A percentile compares a stretch with the other conserved stretches of the same genome.
phyloP scores from a whole-genome alignment of 352 stramenopile species.

The Hyaloperonospora arabidopsidis region DNA sequence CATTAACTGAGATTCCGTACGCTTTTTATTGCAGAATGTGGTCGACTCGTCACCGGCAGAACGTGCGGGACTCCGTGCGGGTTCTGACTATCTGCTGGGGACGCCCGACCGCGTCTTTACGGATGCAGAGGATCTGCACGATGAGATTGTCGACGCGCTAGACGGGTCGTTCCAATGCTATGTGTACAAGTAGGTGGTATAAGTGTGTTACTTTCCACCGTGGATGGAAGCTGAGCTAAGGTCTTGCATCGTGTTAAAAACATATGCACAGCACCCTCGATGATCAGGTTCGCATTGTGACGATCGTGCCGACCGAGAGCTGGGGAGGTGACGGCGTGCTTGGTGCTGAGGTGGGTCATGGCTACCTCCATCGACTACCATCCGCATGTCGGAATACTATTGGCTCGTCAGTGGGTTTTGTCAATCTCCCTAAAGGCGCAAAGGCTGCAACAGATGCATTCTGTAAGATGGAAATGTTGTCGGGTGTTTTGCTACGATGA shows the following conservation, averaged over 20 bases:
- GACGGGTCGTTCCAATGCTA: conserved; percentile 94
- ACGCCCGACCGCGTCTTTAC: conserved; percentile 86
- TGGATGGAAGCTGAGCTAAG: neutral
- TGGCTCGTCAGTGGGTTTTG: conserved; percentile 70
- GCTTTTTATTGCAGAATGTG: conserved; percentile 51
- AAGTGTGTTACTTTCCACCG: neutral
- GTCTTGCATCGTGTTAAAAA: neutral
- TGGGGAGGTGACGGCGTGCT: conserved; percentile 91
- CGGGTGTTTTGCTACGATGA: neutral
- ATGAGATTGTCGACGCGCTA: conserved; percentile 85
- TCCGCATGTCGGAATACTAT: conserved; percentile 41
- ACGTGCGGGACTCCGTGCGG: conserved; percentile 80
- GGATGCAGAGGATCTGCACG: conserved; percentile 80
- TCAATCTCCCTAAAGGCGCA: conserved; percentile 61
- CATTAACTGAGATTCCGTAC: conserved; percentile 1
- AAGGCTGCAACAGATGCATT: conserved; percentile 73
- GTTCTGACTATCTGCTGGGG: conserved; percentile 92
- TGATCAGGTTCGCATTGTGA: conserved; percentile 90
- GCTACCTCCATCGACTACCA: conserved; percentile 94
- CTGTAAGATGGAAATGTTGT: conserved; percentile 32
- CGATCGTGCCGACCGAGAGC: conserved; percentile 62
- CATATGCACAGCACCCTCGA: conserved; percentile 49
- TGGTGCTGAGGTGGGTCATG: conserved; percentile 91
- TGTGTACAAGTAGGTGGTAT: conserved; percentile 88
- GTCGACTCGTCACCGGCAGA: conserved; percentile 83